Evolutionary conservation across 2,329 filamentous ascomycete genomes (phyloP), one percentile per base, ranked within the genome.

Genomic region (Pleomassaria siparia): DNA sequence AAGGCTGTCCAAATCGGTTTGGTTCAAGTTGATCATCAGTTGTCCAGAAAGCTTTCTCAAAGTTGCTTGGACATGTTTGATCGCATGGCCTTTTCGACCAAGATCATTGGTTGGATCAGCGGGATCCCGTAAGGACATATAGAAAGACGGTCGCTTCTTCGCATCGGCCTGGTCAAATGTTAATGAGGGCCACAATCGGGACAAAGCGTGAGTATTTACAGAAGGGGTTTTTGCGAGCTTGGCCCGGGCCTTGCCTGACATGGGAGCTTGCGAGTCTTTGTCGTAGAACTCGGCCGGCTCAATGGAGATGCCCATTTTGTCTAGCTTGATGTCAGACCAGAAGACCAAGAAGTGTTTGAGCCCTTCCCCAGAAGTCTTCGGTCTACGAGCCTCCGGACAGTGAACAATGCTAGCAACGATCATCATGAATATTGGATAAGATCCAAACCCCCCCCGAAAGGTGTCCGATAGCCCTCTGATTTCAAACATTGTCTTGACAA

Each of bases 101-200:
- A 85, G 71, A 57, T 86, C 79, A 59, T 83, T 83, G 57, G 73
- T 72, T 16, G 74, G 72, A 57, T 84, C 75, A 7, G 80, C 78
- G 0, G 83, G 83, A 55, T 86, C 82, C 63, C 83, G 81, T 12
- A 86, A 69, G 49, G 72, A 79, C 41, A 85, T 70, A 41, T 80
- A 60, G 49, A 58, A 69, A 1, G 36, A 6, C 2, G 66, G 64
- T 2, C 53, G 55, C 9, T 54, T 39, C 4, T 6, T 15, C 33
- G 37, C 43, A 9, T 53, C 53, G 16, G 49, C 30, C 63, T 67
- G 43, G 8, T 13, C 26, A 2, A 12, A 8, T n/a, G 37, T 60
- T 41, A 63, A 47, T 45, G n/a, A n/a, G n/a, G n/a, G n/a, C n/a
- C n/a, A 36, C 28, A 21, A 9, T 16, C 11, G 21, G 18, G 18